Evolutionary conservation across 257 asterid genomes (phyloP), one percentile per base, ranked within the genome.

Genomic region (Perilla frutescens): DNA sequence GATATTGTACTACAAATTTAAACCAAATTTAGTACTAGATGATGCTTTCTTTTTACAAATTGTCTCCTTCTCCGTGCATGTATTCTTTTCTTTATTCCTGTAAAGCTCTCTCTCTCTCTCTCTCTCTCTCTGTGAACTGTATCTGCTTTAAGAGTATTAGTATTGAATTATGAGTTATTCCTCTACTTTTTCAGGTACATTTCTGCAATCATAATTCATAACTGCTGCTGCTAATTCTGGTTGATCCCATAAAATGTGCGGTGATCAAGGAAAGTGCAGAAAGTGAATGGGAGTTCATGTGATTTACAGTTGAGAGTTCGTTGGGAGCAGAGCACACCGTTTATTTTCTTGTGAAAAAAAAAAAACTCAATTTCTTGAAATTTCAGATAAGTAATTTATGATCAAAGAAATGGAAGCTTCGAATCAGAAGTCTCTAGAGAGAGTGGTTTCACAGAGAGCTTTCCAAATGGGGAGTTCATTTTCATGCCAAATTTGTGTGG

Each of bases 361-460:
- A 1, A 9, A 39, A 15, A 6, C 61, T 40, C 66, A 45, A 20
- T 54, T 20, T 58, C 60, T 47, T 70, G 72, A 55, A 61, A 61
- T 67, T 69, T 31, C 1, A 9, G n/a, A 39, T 13, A 6, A 53
- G 61, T 12, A 76, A 71, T 4, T 10, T 4, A 66, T 54, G 6
- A 54, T 7, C 4, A 32, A 66, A 62, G 66, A 72, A 47, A 90
- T 90, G 98, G 96, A 88, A 75, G 72, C 77, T 50, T 49, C 62
- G 77, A 84, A 82, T 70, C 84, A 81, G 74, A 93, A 84, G 76
- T 84, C 93, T 58, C 72, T 95, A 2, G 98, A 95, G 70, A 88
- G 94, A 67, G 88, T 85, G 55, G 81, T 95, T 82, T 95, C 99
- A 31, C 96, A 88, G 79, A 87, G 70, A 57, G 98, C 95, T 29